Evolutionary conservation across 495 filamentous ascomycete genomes (phyloP).

Genomic region (Lasiosphaeriaceae sp.): DNA sequence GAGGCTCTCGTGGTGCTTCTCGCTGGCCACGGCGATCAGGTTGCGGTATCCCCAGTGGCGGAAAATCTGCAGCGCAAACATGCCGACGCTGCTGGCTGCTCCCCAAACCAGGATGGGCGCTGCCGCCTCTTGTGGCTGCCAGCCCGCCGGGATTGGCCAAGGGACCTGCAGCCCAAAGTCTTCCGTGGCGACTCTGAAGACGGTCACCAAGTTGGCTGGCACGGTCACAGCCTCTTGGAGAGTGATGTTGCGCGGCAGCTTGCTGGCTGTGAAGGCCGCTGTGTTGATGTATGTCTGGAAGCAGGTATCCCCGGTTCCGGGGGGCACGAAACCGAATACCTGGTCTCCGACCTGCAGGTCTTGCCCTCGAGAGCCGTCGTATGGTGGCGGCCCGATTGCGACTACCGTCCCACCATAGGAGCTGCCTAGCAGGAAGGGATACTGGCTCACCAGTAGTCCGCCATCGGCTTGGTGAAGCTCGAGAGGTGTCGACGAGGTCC

Average conservation of each 20-base stretch:
- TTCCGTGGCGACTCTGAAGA: conserved; percentile 41
- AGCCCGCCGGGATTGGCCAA: conserved; percentile 40
- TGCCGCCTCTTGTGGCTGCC: conserved; percentile 24
- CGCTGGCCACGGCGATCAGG: conserved; percentile 45
- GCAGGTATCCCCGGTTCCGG: conserved; percentile 32
- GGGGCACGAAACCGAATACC: conserved; percentile 49
- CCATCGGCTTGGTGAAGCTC: conserved; percentile 54
- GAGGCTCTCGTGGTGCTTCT: conserved; percentile 38
- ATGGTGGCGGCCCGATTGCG: conserved; percentile 34
- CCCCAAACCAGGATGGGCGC: conserved; percentile 51
- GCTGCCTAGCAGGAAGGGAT: conserved; percentile 36
- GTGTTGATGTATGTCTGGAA: conserved; percentile 44
- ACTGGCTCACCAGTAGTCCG: conserved; percentile 38
- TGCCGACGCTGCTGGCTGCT: conserved; percentile 48
- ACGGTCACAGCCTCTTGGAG: conserved; percentile 46
- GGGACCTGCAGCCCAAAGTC: conserved; percentile 44
- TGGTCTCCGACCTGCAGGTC: conserved; percentile 36
- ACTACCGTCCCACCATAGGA: conserved; percentile 43
- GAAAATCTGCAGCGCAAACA: conserved; percentile 47
- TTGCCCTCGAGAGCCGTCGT: conserved; percentile 20
- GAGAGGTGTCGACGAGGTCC: conserved; percentile 51
- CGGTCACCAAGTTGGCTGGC: conserved; percentile 50
- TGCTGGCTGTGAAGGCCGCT: conserved; percentile 32
- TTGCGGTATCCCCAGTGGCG: conserved; percentile 46
- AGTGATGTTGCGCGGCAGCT: conserved; percentile 34